These are phyloP conservation scores for Juglanconis sp. DNA, from an alignment of 2,329 filamentous ascomycete species.

Conservation along the genomic window DNA sequence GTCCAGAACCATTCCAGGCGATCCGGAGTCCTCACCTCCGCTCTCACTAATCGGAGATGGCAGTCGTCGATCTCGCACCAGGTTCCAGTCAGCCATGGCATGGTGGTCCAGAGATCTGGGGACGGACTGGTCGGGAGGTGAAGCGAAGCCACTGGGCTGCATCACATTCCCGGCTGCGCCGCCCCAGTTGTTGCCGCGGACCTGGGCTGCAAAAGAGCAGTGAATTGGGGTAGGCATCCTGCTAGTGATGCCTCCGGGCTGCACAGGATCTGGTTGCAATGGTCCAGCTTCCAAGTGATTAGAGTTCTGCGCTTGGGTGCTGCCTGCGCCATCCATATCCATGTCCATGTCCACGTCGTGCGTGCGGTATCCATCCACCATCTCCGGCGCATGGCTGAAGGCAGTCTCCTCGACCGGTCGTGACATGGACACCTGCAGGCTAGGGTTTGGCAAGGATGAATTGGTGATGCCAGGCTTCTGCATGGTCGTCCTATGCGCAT, in stretches of 20 bases:
- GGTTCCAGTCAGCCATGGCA: constrained; percentile 44
- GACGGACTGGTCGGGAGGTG: constrained; percentile 41
- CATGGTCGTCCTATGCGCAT: constrained; percentile 15
- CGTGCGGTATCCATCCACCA: constrained; percentile 28
- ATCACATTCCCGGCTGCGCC: constrained; percentile 31
- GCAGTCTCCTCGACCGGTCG: constrained; percentile 12
- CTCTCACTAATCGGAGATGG: constrained; percentile 60
- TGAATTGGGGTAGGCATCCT: constrained; percentile 61
- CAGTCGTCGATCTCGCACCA: constrained; percentile 50
- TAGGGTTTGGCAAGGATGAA: constrained; percentile 27
- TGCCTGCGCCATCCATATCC: constrained; percentile 38
- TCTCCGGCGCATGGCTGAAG: constrained; percentile 19
- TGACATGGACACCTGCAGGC: constrained; percentile 16
- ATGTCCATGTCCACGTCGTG: constrained; percentile 45
- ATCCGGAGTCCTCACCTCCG: constrained; percentile 43
- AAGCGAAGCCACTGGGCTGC: constrained; percentile 33
- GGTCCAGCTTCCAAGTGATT: constrained; percentile 28
- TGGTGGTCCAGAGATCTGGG: constrained; percentile 46
- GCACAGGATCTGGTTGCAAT: constrained; percentile 29
- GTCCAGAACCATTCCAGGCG: constrained; percentile 39
- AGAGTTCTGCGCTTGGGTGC: constrained; percentile 14
- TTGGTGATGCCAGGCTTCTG: constrained; percentile 30
- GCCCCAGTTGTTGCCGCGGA: constrained; percentile 50
- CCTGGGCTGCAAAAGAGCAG: constrained; percentile 53
- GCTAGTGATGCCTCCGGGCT: constrained; percentile 33